Conservation (phyloP, 352 stramenopile species). For the Pythium scleroteichum region DNA sequence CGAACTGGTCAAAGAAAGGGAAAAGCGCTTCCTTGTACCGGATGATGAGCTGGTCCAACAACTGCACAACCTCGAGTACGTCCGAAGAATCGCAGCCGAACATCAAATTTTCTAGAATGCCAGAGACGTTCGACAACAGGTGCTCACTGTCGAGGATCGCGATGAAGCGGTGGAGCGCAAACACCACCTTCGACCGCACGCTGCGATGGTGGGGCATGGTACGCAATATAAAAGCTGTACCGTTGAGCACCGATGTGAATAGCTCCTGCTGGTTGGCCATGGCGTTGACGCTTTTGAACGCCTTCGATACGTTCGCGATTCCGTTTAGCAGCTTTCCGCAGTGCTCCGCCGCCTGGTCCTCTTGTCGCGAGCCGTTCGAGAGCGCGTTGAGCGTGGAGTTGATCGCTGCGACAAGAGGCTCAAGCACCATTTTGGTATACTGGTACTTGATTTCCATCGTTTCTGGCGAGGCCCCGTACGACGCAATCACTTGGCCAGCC, state of each 20-base stretch:
- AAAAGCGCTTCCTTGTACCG: slow-evolving; percentile 77
- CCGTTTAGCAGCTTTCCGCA: slow-evolving; percentile 68
- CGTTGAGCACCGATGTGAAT: slow-evolving; percentile 72
- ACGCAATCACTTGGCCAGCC: slow-evolving; percentile 79
- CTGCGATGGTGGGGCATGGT: slow-evolving; percentile 43
- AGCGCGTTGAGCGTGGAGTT: slow-evolving; percentile 46
- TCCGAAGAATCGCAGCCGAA: slow-evolving; percentile 58
- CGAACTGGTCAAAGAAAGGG: slow-evolving; percentile 64
- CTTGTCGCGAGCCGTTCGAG: slow-evolving; percentile 29
- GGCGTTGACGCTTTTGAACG: slow-evolving; percentile 70
- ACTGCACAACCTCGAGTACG: slow-evolving; percentile 80
- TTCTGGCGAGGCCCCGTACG: slow-evolving; percentile 37
- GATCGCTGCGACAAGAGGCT: slow-evolving; percentile 67
- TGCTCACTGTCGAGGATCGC: slow-evolving; percentile 73
- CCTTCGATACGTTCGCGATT: slow-evolving; percentile 82
- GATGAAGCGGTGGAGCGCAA: slow-evolving; percentile 76
- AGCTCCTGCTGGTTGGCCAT: slow-evolving; percentile 79
- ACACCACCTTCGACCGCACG: slow-evolving; percentile 82
- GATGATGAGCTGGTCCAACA: slow-evolving; percentile 86
- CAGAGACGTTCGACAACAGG: slow-evolving; percentile 61
- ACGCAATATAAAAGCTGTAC: slow-evolving; percentile 58
- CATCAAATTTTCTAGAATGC: slow-evolving; percentile 63
- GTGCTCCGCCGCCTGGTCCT: slow-evolving; percentile 53
- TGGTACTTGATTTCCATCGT: slow-evolving; percentile 71
- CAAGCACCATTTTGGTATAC: slow-evolving; percentile 73